Conservation (phyloP, 306 rosid species). For the Luffa acutangula region DNA sequence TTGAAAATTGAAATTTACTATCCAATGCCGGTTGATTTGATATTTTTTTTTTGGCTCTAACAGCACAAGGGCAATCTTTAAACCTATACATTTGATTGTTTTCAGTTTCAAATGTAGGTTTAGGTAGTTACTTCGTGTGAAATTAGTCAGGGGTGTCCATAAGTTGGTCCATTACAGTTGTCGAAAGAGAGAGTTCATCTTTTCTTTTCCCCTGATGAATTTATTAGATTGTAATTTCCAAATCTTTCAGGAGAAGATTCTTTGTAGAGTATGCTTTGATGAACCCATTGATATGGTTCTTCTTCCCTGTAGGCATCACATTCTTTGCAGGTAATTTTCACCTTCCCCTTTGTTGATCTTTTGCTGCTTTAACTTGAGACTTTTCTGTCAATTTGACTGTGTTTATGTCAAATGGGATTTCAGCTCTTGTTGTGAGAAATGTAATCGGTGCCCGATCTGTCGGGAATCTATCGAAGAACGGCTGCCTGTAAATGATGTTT, state of each 20-base stretch:
- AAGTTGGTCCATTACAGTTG: too few species aligned
- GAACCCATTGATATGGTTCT: conserved; percentile 67
- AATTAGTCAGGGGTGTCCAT: not conserved
- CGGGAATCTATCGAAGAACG: conserved; percentile 56
- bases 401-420: conserved; percentile 8
- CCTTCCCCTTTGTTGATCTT: not conserved
- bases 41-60: not conserved
- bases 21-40: not conserved
- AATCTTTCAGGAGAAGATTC: conserved; percentile 66
- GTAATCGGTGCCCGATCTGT: conserved; percentile 75
- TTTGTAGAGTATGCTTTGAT: conserved; percentile 83
- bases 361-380: not conserved
- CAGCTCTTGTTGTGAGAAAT: conserved; percentile 76
- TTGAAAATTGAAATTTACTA: not conserved
- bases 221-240: not conserved
- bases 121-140: not conserved
- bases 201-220: not conserved
- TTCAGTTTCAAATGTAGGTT: not conserved
- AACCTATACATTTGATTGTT: not conserved
- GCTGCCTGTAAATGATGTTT: conserved; percentile 58
- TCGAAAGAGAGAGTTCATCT: not conserved
- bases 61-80: not conserved
- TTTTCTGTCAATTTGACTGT: not conserved
- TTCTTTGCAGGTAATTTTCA: conserved; percentile 56
- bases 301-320: conserved; percentile 86